Evolutionary conservation across 2,329 filamentous ascomycete species (phyloP).

Genomic region (Metarhizium album): DNA sequence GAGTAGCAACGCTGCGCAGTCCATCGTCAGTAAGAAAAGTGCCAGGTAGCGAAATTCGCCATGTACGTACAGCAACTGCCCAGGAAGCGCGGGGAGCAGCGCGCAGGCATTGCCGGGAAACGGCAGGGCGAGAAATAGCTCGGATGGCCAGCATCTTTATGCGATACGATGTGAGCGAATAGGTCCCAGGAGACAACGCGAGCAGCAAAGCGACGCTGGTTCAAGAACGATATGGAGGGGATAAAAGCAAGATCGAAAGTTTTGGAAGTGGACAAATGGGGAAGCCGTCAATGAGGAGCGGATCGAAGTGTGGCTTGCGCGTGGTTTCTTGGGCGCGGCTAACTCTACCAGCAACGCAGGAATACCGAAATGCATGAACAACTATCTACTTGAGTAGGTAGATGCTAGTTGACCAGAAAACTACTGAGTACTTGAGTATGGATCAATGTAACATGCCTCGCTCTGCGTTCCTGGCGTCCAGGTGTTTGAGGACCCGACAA

Average conservation of each 20-base stretch:
- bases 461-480: not conserved
- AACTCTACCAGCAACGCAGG: conserved; percentile 1
- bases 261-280: not conserved
- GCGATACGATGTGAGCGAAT: conserved; percentile 9
- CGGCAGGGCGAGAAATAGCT: conserved; percentile 58
- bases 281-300: conserved; percentile 9
- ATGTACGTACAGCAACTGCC: conserved; percentile 23
- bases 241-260: conserved; percentile 3
- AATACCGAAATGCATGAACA: conserved; percentile 4
- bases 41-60: conserved; percentile 3
- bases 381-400: no score
- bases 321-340: not conserved
- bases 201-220: conserved; percentile 13
- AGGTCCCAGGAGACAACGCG: conserved; percentile 14
- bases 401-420: no score
- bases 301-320: conserved; percentile 5
- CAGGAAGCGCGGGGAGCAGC: conserved; percentile 46
- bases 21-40: conserved; percentile 6
- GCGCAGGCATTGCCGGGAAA: conserved; percentile 69
- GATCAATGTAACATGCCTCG: not conserved
- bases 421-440: not conserved
- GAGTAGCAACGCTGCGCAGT: conserved; percentile 54
- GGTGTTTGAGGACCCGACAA: not conserved
- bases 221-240: conserved; percentile 8
- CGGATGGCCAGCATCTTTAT: conserved; percentile 71